Evolutionary conservation across 305 asterid genomes (phyloP), one percentile per base, ranked within the genome.

Genomic region (Fraxinus dipetala): DNA sequence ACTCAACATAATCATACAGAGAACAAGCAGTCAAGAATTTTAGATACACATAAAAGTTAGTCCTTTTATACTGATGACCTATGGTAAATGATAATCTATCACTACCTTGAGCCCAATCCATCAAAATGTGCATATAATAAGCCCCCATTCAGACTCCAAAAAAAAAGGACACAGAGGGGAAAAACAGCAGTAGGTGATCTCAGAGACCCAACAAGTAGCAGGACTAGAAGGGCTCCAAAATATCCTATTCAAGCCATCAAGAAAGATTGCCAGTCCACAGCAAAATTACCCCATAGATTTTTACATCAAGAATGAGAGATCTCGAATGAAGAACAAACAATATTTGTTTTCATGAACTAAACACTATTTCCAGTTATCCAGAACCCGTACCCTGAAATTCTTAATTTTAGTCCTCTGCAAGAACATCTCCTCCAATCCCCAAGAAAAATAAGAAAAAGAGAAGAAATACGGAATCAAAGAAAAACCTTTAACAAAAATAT

Each of bases 1-100:
- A 80, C 65, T 70, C 77, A 81, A 76, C 85, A 36, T 20, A 77
- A 45, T 36, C 40, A 30, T 73, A 70, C n/a, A 89, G 28, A 72
- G 26, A 79, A 45, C 18, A 81, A 14, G 76, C 84, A 77, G 30
- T 81, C 56, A 72, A 30, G 78, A 80, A 45, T 74, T 54, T 59
- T 31, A 67, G 76, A 80, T 73, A 78, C 77, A 78, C 43, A 30
- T 79, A 51, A 67, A 16, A 79, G 78, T 59, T 69, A 31, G 56
- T 75, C 36, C 67, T 5, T 5, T 43, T 24, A 43, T 54, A 45
- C 56, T 26, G 40, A 61, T 63, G 45, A 24, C 72, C 16, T 61
- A 24, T 9, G 67, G 28, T 56, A 56, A 26, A 24, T 9, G 67
- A 56, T 56, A 56, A 63, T 63, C 31, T 63, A 63, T 63, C n/a